These are phyloP conservation scores for Epichloe sp. DNA, from an alignment of 2,329 filamentous ascomycete genomes.

Conservation along the genomic window DNA sequence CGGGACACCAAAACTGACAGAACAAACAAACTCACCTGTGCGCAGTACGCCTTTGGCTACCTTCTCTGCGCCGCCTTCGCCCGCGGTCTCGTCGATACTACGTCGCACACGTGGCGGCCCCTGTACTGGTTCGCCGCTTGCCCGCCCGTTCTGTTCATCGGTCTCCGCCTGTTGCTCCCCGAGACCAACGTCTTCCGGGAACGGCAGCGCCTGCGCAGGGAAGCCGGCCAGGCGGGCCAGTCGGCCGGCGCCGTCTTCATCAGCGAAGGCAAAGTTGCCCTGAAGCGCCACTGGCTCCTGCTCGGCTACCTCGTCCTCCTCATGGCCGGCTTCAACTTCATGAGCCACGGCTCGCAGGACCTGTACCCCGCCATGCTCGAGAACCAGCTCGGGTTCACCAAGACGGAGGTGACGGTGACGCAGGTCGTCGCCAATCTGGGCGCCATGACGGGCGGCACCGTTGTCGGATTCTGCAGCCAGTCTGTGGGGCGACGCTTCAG, in stretches of 20 bases:
- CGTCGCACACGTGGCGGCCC: constrained; percentile 67
- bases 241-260: constrained; percentile 48
- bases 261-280: constrained; percentile 62
- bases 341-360: constrained; percentile 64
- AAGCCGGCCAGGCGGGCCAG: constrained; percentile 14
- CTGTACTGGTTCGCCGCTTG: constrained; percentile 82
- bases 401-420: constrained; percentile 51
- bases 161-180: constrained; percentile 62
- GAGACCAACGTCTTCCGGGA: constrained; percentile 65
- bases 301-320: constrained; percentile 71
- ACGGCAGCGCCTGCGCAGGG: constrained; percentile 48
- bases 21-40: neutral
- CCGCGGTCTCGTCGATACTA: constrained; percentile 60
- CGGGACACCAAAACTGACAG: too few species aligned
- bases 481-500: constrained; percentile 56
- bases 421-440: constrained; percentile 62
- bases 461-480: constrained; percentile 55
- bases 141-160: constrained; percentile 68
- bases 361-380: constrained; percentile 47
- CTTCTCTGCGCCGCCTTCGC: constrained; percentile 45
- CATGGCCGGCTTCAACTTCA: constrained; percentile 89
- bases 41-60: constrained; percentile 50
- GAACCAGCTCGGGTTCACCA: constrained; percentile 39
- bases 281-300: constrained; percentile 69
- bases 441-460: constrained; percentile 53